Percentiles rank a stretch among this genome's conserved stretches.
Evolutionary conservation across 2,329 filamentous ascomycete genomes (phyloP).

Genomic region (Tolypocladium paradoxum): DNA sequence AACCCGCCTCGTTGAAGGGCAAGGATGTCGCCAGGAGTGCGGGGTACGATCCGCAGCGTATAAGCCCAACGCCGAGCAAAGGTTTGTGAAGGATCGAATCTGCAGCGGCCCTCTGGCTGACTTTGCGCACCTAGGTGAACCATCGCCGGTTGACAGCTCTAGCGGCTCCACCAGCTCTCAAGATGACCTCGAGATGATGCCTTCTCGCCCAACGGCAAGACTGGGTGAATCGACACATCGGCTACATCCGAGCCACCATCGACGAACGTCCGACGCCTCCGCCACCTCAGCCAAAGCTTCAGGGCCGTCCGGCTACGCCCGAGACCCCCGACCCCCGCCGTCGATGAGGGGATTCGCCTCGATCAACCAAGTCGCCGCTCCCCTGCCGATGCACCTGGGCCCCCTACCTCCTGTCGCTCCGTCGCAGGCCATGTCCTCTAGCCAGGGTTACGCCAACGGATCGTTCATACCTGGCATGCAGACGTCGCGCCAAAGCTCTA

Average conservation of each 20-base stretch:
- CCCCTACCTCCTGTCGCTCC: neutral
- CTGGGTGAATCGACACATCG: constrained; percentile 8
- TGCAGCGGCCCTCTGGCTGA: neutral
- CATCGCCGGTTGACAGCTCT: constrained; percentile 19
- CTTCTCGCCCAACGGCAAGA: constrained; percentile 6
- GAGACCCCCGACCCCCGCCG: constrained; percentile 17
- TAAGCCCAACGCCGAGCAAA: constrained; percentile 27
- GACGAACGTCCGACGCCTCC: constrained; percentile 19
- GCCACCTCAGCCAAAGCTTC: constrained; percentile 7
- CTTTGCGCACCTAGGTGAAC: neutral
- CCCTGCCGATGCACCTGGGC: neutral
- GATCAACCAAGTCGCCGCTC: constrained; percentile 7
- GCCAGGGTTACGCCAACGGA: neutral
- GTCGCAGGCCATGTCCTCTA: neutral
- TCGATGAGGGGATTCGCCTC: constrained; percentile 19
- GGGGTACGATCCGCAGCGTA: constrained; percentile 19
- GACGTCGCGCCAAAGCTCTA: constrained; percentile 11
- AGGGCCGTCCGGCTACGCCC: constrained; percentile 5
- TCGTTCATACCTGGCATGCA: constrained; percentile 2
- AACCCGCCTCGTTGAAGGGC: constrained; percentile 25
- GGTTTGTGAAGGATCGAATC: constrained; percentile 12
- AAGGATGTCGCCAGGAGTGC: constrained; percentile 27
- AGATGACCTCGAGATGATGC: constrained; percentile 29
- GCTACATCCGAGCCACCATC: constrained; percentile 16
- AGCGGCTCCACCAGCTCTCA: constrained; percentile 26